Percentiles rank a stretch among this genome's conserved stretches.
These are phyloP conservation scores for Phytophthora multivora DNA, from an alignment of 352 stramenopile genomes.

Conservation along the genomic window DNA sequence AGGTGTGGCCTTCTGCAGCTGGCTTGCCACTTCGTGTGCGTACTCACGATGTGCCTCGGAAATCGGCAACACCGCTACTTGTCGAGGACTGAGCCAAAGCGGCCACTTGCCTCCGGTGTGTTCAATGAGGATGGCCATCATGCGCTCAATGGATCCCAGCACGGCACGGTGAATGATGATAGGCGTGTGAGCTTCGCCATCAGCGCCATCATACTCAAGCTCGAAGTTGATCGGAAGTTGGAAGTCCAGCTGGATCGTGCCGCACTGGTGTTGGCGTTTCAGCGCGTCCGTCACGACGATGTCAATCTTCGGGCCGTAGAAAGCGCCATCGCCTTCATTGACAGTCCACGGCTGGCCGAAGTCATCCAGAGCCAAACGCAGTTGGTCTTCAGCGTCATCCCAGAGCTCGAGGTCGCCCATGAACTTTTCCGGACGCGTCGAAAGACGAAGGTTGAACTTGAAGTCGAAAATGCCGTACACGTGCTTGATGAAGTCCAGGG, in stretches of 20 bases:
- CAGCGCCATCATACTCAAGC: constrained; percentile 91
- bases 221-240: constrained; percentile 97
- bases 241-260: constrained; percentile 98
- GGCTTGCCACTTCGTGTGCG: constrained; percentile 50
- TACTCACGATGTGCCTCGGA: constrained; percentile 70
- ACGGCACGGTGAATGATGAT: constrained; percentile 98
- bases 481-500: constrained; percentile 93
- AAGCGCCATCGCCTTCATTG: constrained; percentile 96
- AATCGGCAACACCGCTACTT: constrained; percentile 78
- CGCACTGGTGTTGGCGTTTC: constrained; percentile 96
- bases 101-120: constrained; percentile 96
- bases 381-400: constrained; percentile 89
- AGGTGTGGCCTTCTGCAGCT: constrained; percentile 43
- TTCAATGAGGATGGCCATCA: constrained; percentile 98
- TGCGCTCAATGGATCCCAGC: constrained; percentile 97
- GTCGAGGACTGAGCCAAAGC: constrained; percentile 93
- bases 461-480: constrained; percentile 97
- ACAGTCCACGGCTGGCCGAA: constrained; percentile 82
- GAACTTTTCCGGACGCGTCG: constrained; percentile 94
- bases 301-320: constrained; percentile 99
- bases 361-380: constrained; percentile 64
- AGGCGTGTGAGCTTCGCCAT: constrained; percentile 90
- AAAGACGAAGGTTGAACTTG: constrained; percentile 92
- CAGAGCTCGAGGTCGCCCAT: constrained; percentile 95
- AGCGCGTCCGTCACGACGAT: constrained; percentile 97